phyloP scores from a whole-genome alignment of 306 rosid genomes.

The Trichosanthes cucumerina region DNA sequence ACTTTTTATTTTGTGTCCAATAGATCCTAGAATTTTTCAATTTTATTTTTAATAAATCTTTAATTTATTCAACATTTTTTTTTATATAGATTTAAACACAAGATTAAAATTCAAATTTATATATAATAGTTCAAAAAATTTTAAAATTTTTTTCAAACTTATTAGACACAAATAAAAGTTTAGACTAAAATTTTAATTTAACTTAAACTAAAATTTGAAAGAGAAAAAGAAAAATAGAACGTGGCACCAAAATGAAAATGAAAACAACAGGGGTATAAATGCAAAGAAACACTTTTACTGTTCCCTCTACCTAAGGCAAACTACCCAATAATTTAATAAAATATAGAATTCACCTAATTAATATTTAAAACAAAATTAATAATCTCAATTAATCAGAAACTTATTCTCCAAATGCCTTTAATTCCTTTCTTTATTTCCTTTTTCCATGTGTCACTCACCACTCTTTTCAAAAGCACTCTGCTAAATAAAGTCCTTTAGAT shows the following conservation, averaged over 20 bases:
- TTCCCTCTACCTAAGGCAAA: slow-evolving; percentile 7
- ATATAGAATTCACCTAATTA: slow-evolving; percentile 7
- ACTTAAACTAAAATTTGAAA: too few relatives aligned
- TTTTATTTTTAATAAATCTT: too few relatives aligned
- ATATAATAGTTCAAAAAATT: too few relatives aligned
- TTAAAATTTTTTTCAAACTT: too few relatives aligned
- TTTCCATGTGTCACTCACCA: slow-evolving; percentile 1
- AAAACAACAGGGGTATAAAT: background rate
- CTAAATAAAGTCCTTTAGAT: background rate
- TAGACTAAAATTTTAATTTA: too few relatives aligned
- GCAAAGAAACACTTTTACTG: background rate
- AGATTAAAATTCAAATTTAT: too few relatives aligned
- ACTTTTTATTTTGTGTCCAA: too few relatives aligned
- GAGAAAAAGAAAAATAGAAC: background rate
- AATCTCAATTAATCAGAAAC: background rate
- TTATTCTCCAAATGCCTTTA: background rate
- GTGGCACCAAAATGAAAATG: background rate
- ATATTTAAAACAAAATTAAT: background rate
- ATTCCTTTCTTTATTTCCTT: background rate
- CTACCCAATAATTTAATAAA: background rate
- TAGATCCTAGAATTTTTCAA: too few relatives aligned
- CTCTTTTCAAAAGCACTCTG: slow-evolving; percentile 9
- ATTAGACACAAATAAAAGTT: too few relatives aligned
- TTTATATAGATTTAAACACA: too few relatives aligned
- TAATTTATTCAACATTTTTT: too few relatives aligned